Conservation (phyloP, 2,329 filamentous ascomycete genomes). For the Xylariaceae sp. region DNA sequence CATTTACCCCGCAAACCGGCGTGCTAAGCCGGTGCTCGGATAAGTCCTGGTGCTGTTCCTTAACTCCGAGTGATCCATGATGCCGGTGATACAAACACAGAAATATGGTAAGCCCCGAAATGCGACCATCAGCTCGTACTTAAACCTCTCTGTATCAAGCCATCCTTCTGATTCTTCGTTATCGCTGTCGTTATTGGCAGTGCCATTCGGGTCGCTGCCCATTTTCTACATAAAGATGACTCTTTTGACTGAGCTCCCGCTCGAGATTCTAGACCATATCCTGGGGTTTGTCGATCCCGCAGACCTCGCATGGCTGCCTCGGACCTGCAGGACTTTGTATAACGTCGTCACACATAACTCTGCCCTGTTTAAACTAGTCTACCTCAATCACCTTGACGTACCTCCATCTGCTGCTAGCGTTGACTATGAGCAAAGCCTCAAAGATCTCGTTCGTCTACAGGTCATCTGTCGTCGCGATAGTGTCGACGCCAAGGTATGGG, state of each 20-base stretch:
- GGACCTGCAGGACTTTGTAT: constrained; percentile 50
- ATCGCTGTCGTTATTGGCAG: no score
- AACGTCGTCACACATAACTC: constrained; percentile 54
- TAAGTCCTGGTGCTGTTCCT: no score
- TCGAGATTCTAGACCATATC: constrained; percentile 61
- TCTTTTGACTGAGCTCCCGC: constrained; percentile 46
- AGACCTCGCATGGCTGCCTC: constrained; percentile 51
- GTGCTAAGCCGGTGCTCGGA: no score
- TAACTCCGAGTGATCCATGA: no score
- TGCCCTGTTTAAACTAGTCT: constrained; percentile 59
- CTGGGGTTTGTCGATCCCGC: constrained; percentile 51
- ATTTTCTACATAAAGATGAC: constrained; percentile 21
- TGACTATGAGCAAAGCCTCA: constrained; percentile 42
- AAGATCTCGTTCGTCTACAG: constrained; percentile 41
- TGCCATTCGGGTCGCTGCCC: neutral
- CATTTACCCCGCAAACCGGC: no score
- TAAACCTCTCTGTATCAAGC: no score
- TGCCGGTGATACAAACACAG: no score
- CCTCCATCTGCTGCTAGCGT: constrained; percentile 23
- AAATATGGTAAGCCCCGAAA: no score
- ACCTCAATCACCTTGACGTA: constrained; percentile 52
- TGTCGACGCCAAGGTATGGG: constrained; percentile 38
- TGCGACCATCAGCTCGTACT: no score
- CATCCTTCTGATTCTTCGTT: no score
- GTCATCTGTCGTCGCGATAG: constrained; percentile 36